Base-by-base conservation (phyloP, 441 rosid species). In the Adansonia grandidieri region DNA sequence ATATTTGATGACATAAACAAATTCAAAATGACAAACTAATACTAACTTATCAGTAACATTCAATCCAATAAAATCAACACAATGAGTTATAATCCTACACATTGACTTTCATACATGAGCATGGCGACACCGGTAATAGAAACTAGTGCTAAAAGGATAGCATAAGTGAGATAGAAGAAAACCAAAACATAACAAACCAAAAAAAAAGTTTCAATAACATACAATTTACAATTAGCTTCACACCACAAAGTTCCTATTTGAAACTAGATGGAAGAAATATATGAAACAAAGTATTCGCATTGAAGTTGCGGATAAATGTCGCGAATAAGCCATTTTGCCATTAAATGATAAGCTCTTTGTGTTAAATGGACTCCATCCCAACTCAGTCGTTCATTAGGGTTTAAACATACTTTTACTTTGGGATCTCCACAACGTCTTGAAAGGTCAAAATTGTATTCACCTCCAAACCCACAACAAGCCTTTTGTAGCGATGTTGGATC, bases 341-440 rank as follows among this genome's bases (percentile, higher is more conserved):
- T 81, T 62, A 54, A 15, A 1, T 19, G 19, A 45, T 86, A 82
- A 11, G 84, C 85, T 56, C 53, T 80, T 65, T 88, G 89, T 0
- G 88, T 83, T 85, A 84, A 74, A 71, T 83, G 83, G 17, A 83
- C 69, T 51, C 88, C 89, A 14, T 88, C 89, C 86, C 89, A 88
- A 24, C 87, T 85, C 1, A 85, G 61, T 14, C 42, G 66, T 63
- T 66, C 68, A 1, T 61, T 10, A 0, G 87, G 86, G 40, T 80
- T 75, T 20, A 10, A 50, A 77, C 89, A 88, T 2, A 79, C 80
- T 0, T 79, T 74, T 20, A 83, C 82, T 2, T 70, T 75, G 0
- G 51, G 24, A 32, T 66, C 67, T 73, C 85, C 86, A 3, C 88
- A 88, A 13, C 4, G 42, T 19, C 60, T 82, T 11, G 45, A 32